A percentile compares a stretch with the other conserved stretches of the same genome.
These are phyloP conservation scores for Linnemannia hyalina DNA, from an alignment of 192 early-diverging fungal genomes.

Conservation along the genomic window DNA sequence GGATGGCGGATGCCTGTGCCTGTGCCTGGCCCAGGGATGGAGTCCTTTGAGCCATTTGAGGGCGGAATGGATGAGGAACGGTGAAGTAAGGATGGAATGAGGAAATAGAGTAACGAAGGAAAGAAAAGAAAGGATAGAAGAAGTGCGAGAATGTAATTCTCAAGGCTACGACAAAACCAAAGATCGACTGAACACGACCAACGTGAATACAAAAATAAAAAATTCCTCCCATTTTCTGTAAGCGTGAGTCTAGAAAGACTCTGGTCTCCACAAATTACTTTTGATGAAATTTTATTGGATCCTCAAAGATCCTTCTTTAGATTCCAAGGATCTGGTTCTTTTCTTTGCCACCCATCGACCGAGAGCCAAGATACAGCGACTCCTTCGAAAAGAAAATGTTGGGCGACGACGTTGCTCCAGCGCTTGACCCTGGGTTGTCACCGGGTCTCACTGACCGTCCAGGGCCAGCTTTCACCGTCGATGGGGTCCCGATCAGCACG, in stretches of 20 bases:
- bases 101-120: conserved; percentile 14
- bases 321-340: conserved; percentile 11
- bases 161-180: neutral
- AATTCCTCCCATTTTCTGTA: neutral
- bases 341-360: neutral
- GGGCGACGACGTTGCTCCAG: neutral
- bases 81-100: conserved; percentile 7
- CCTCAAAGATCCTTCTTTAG: neutral
- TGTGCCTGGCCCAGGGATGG: neutral
- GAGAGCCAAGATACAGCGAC: conserved; percentile 15
- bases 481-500: conserved; percentile 13
- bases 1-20: conserved; percentile 7
- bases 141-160: neutral
- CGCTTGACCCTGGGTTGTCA: neutral
- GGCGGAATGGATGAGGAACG: conserved; percentile 7
- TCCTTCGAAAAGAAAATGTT: conserved; percentile 2
- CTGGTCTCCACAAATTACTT: neutral
- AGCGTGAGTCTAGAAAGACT: neutral
- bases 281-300: conserved; percentile 1
- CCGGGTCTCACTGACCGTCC: neutral
- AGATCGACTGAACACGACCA: neutral
- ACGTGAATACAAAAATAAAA: neutral
- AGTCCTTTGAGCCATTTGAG: conserved; percentile 6
- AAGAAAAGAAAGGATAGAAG: conserved; percentile 15
- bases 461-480: neutral